phyloP scores from a whole-genome alignment of 495 filamentous ascomycete genomes.

The Penicillium coprophilum region DNA sequence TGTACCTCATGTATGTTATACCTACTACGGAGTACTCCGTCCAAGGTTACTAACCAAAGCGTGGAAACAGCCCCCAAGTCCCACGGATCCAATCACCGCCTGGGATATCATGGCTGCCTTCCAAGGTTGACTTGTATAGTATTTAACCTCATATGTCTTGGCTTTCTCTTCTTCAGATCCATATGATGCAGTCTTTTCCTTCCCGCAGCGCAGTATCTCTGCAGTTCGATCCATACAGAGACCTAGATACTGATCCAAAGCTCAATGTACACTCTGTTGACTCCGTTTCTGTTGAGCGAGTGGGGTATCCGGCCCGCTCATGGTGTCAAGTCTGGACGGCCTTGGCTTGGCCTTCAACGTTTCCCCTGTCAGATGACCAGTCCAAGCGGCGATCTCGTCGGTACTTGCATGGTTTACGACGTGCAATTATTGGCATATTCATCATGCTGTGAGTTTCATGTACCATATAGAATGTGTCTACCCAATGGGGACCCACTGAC shows the following conservation, averaged over 20 bases:
- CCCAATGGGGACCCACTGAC: not conserved
- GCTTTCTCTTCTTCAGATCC: not conserved
- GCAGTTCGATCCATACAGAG: constrained; percentile 24
- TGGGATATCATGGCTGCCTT: constrained; percentile 15
- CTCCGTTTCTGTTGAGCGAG: constrained; percentile 10
- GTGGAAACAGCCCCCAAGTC: too few species aligned
- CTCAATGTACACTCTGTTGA: constrained; percentile 5
- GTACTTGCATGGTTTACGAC: constrained; percentile 22
- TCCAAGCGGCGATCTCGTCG: constrained; percentile 8
- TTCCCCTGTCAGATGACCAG: constrained; percentile 16
- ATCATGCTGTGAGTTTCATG: constrained; percentile 40
- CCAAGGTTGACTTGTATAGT: too few species aligned
- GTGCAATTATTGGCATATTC: constrained; percentile 28
- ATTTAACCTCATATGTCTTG: too few species aligned
- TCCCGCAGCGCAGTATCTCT: constrained; percentile 6
- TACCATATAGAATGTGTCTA: not conserved
- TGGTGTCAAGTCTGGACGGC: constrained; percentile 18
- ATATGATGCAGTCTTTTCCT: constrained; percentile 1
- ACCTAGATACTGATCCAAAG: constrained; percentile 17
- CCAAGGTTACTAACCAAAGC: too few species aligned
- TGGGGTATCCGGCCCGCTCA: constrained; percentile 18
- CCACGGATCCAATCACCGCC: constrained; percentile 25
- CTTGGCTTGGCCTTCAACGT: constrained; percentile 21
- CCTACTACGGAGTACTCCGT: too few species aligned
- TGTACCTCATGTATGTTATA: too few species aligned